Evolutionary conservation across 2,329 filamentous ascomycete genomes (phyloP), one percentile per base, ranked within the genome.

Genomic region (Coniella vitis): DNA sequence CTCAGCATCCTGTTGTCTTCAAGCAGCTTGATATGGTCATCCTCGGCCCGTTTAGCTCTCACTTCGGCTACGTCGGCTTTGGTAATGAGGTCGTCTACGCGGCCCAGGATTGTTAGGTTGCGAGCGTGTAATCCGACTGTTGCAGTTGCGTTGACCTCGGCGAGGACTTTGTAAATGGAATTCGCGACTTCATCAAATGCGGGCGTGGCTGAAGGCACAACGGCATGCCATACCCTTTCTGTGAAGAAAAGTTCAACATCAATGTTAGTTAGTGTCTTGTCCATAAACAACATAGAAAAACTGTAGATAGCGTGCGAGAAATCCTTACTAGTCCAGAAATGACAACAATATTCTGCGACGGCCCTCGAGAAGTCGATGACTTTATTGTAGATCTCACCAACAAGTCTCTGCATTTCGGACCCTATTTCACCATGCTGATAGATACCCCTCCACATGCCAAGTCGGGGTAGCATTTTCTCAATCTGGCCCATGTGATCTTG

Each of bases 371-470:
- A 44, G 25, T 47, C 20, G 40, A 47, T 44, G 20, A 42, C 49
- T 13, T 21, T 10, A 16, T 19, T 21, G 25, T 46, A 46, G 3
- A 12, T 39, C 5, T 39, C n/a, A 7, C 21, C 22, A 3, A 46
- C 44, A 7, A 39, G 29, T 19, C 32, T 21, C 16, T 46, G 35
- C 16, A 46, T 46, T 4, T n/a, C 13, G 56, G 55, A 52, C 51
- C 55, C 56, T 56, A 57, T 57, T 16, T 43, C 31, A 13, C 31
- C 7, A 31, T 21, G 12, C 3, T n/a, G 44, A 14, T 46, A 46
- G 21, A 46, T 58, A 49, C 39, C 56, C 56, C 57, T 55, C 45
- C 34, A 21, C 39, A 21, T 25, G 31, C 48, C 56, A 54, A 55
- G 55, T 56, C 56, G 52, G 54, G 55, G 53, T 39, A 43, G 43